A percentile compares a stretch with the other conserved stretches of the same genome.
phyloP scores from a whole-genome alignment of 805 yeast species.

The Wickerhamomyces chambardii region DNA sequence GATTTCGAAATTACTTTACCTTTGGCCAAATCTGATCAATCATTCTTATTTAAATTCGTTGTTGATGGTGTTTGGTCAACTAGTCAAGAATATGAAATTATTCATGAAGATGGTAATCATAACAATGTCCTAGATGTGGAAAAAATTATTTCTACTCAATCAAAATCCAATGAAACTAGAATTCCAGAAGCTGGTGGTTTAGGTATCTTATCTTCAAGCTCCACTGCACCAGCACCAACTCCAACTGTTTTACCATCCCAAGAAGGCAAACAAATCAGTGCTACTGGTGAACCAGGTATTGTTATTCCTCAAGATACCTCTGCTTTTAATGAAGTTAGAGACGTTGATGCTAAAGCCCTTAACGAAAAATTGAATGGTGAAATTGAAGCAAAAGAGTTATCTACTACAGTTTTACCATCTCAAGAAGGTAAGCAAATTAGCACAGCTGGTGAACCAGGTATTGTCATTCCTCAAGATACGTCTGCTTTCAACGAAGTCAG shows the following conservation, averaged over 20 bases:
- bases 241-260: slow-evolving; percentile 33
- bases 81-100: slow-evolving; percentile 28
- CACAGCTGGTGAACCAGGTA: slow-evolving; percentile 56
- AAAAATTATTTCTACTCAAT: slow-evolving; percentile 9
- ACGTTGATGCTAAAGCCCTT: slow-evolving; percentile 50
- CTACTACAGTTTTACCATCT: slow-evolving; percentile 33
- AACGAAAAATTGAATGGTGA: slow-evolving; percentile 31
- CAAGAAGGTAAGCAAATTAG: slow-evolving; percentile 31
- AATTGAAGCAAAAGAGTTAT: slow-evolving; percentile 7
- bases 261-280: slow-evolving; percentile 31
- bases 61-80: slow-evolving; percentile 63
- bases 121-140: slow-evolving; percentile 25
- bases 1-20: slow-evolving; percentile 55
- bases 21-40: slow-evolving; percentile 27
- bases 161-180: slow-evolving; percentile 6
- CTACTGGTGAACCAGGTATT: slow-evolving; percentile 60
- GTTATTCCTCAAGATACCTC: slow-evolving; percentile 55
- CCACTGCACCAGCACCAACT: slow-evolving; percentile 7
- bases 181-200: slow-evolving; percentile 44
- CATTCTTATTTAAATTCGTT: slow-evolving; percentile 44
- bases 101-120: slow-evolving; percentile 32
- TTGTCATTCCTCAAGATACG: slow-evolving; percentile 55
- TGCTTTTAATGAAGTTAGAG: slow-evolving; percentile 50
- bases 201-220: slow-evolving; percentile 12
- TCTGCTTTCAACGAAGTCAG: slow-evolving; percentile 52